Percentiles rank a stretch among this genome's conserved stretches.
Conservation (phyloP, 2,329 filamentous ascomycete species). For the Neofusicoccum cordaticola region DNA sequence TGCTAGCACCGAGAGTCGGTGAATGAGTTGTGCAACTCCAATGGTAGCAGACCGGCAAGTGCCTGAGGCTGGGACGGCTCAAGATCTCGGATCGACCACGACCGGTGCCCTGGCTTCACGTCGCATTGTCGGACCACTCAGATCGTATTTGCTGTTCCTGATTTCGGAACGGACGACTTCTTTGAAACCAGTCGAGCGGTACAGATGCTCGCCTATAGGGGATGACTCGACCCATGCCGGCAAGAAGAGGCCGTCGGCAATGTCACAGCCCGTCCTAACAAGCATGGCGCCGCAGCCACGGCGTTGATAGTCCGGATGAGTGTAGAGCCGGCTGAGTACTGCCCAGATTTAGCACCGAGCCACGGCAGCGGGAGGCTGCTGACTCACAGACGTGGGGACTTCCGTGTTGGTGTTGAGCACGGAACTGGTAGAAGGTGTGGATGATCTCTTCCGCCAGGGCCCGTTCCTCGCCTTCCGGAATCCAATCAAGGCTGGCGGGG, state of each 20-base stretch:
- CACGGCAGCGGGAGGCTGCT: neutral
- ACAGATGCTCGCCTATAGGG: conserved; percentile 25
- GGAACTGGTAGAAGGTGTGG: neutral
- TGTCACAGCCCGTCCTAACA: conserved; percentile 37
- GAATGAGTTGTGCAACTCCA: no score
- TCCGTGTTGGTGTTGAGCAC: conserved; percentile 12
- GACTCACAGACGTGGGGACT: conserved; percentile 7
- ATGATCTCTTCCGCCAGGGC: neutral
- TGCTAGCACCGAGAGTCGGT: no score
- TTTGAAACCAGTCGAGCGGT: conserved; percentile 26
- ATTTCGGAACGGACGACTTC: conserved; percentile 19
- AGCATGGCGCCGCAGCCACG: conserved; percentile 38
- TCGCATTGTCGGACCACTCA: conserved; percentile 19
- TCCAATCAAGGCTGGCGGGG: neutral
- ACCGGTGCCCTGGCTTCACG: conserved; percentile 21
- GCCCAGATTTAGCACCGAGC: neutral
- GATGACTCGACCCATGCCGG: conserved; percentile 30
- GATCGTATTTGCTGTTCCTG: conserved; percentile 18
- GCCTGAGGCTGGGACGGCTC: neutral
- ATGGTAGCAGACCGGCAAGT: no score
- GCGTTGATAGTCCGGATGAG: conserved; percentile 35
- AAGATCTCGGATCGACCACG: conserved; percentile 16
- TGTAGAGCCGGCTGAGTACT: conserved; percentile 37
- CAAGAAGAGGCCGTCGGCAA: conserved; percentile 31
- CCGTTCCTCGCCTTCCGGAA: neutral